Evolutionary conservation across 805 yeast species (phyloP).

Genomic region (Nakazawaea wickerhamii): DNA sequence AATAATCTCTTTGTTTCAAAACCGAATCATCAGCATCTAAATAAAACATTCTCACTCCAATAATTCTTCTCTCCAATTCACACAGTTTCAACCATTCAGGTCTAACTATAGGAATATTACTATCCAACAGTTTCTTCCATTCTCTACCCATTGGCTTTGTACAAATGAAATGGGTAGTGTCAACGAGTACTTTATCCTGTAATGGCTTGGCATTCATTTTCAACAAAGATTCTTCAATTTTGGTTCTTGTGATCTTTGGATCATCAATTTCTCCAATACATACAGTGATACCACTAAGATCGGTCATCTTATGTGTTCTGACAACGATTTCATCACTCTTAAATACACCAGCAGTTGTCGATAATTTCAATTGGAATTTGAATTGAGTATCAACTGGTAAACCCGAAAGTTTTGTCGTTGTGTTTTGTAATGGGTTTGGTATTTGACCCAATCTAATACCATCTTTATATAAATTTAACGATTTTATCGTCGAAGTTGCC

Average conservation of each 20-base stretch:
- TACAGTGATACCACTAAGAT: constrained; percentile 84
- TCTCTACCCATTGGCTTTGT: constrained; percentile 61
- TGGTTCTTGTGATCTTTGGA: constrained; percentile 40
- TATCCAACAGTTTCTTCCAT: constrained; percentile 70
- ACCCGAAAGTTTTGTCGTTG: constrained; percentile 85
- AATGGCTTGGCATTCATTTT: constrained; percentile 82
- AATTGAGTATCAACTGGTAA: constrained; percentile 81
- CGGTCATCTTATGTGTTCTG: constrained; percentile 94
- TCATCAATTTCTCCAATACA: constrained; percentile 81
- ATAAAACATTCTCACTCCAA: constrained; percentile 87
- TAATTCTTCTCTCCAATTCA: constrained; percentile 79
- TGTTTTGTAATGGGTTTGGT: constrained; percentile 74
- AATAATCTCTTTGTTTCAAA: constrained; percentile 41
- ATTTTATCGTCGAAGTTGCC: constrained; percentile 77
- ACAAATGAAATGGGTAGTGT: constrained; percentile 90
- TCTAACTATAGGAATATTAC: constrained; percentile 87
- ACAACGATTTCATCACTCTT: constrained; percentile 62
- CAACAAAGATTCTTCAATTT: constrained; percentile 55
- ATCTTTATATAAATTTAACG: constrained; percentile 73
- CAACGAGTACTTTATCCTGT: constrained; percentile 70
- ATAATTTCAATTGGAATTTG: constrained; percentile 71
- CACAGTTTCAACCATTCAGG: constrained; percentile 98
- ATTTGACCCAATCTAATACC: constrained; percentile 69
- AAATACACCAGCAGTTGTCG: constrained; percentile 86
- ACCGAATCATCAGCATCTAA: constrained; percentile 46